Evolutionary conservation across 2,329 filamentous ascomycete species (phyloP), one percentile per base, ranked within the genome.

Genomic region (Drechslerella dactyloides): DNA sequence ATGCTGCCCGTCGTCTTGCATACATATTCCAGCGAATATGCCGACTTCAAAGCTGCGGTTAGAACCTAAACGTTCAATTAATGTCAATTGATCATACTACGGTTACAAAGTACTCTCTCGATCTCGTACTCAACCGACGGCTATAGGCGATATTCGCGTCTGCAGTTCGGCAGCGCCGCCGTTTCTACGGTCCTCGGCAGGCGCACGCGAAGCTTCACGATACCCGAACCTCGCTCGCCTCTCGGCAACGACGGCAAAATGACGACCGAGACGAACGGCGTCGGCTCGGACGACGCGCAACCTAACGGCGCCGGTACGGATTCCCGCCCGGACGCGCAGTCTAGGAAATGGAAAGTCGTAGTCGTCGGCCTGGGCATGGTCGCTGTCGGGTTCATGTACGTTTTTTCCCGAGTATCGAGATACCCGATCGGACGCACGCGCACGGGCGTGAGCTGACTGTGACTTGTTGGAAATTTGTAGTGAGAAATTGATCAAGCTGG

Each of bases 331-430:
- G 4, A 19, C 35, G 11, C 0, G 5, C n/a, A 3, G 37, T 48
- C 24, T 4, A 51, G 19, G 19, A 51, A 51, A 64, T 59, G 19
- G 63, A 42, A 42, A 15, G 37, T 96, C 37, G 91, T 96, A 1
- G 87, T 96, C 40, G 90, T 96, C 42, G 92, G 92, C 8, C 80
- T 96, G 80, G 92, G 92, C 1, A 97, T 97, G 93, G 92, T 96
- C 50, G 91, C 89, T 42, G 89, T 94, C 75, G 88, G 90, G 46
- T 93, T 96, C 79, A 91, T 96, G 90, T 93, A 81, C 83, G 89
- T 83, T 10, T 46, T 23, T 56, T 48, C 13, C 7, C 19, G 23
- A 61, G 21, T 10, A 30, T 46, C 33, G 30, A 42, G 42, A 52
- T n/a, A 37, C 11, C 11, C n/a, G 35, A n/a, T n/a, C n/a, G n/a